Percentiles rank a stretch among this genome's conserved stretches.
Evolutionary conservation across 2,329 filamentous ascomycete species (phyloP).

Genomic region (Cladosporium sp.): DNA sequence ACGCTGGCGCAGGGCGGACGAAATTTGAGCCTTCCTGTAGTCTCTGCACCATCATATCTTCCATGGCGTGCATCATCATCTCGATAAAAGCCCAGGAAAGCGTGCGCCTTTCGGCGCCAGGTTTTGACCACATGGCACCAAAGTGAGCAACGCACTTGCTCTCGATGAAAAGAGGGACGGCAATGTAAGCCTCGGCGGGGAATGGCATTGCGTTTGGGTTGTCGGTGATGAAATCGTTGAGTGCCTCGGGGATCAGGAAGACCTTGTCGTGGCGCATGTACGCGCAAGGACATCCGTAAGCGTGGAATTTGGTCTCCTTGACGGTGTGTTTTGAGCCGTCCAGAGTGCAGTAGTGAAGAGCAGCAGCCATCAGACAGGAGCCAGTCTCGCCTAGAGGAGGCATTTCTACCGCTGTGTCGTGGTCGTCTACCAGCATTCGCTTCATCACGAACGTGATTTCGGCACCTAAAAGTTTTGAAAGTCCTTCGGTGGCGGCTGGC

Average conservation of each 20-base stretch:
- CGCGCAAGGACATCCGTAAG: constrained; percentile 64
- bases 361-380: constrained; percentile 64
- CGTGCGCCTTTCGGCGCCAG: constrained; percentile 57
- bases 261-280: constrained; percentile 73
- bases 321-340: constrained; percentile 56
- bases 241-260: constrained; percentile 64
- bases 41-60: constrained; percentile 64
- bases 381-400: constrained; percentile 61
- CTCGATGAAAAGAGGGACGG: constrained; percentile 64
- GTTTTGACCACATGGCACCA: constrained; percentile 69
- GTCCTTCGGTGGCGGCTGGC: constrained; percentile 62
- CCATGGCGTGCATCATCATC: constrained; percentile 66
- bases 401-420: constrained; percentile 60
- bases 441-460: constrained; percentile 71
- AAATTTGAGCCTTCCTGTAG: constrained; percentile 57
- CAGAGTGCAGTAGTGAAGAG: constrained; percentile 64
- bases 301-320: constrained; percentile 63
- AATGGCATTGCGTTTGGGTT: constrained; percentile 64
- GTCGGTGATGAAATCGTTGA: constrained; percentile 59
- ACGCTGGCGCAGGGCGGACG: constrained; percentile 32
- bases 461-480: constrained; percentile 62
- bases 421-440: constrained; percentile 60
- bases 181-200: constrained; percentile 65
- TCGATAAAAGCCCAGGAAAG: constrained; percentile 68
- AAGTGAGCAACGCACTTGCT: constrained; percentile 69